phyloP scores from a whole-genome alignment of 208 protist genomes.

The Plasmodiophora brassicae region DNA sequence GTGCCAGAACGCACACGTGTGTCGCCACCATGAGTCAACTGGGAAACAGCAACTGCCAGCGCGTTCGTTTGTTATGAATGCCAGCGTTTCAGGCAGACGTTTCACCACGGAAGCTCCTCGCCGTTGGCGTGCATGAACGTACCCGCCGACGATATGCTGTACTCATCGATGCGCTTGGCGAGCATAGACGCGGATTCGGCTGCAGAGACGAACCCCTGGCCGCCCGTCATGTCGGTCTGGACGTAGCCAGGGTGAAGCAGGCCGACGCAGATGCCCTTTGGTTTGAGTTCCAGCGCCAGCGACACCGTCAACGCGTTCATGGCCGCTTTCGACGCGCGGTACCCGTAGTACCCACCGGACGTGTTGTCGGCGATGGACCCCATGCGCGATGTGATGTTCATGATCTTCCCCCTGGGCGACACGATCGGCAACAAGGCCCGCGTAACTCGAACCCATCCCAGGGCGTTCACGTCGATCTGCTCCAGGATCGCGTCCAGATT shows the following conservation, averaged over 20 bases:
- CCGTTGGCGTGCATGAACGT: no score
- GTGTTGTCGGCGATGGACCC: background rate
- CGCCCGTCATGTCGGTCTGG: background rate
- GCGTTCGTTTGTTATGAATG: no score
- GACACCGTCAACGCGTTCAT: background rate
- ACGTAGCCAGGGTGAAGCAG: background rate
- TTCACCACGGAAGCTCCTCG: no score
- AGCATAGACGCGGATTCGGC: background rate
- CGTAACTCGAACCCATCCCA: background rate
- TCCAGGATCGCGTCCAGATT: background rate
- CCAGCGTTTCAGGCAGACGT: no score
- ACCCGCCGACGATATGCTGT: no score
- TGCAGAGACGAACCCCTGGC: background rate
- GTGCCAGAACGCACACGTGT: no score
- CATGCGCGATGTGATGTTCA: background rate
- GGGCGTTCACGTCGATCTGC: background rate
- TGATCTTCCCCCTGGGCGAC: background rate
- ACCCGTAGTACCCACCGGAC: background rate
- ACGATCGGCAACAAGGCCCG: background rate
- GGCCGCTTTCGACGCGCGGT: slow-evolving; percentile 7
- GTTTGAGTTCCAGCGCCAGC: background rate
- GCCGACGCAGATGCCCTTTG: background rate
- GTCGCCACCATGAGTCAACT: no score
- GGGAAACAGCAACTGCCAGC: no score
- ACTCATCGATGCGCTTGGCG: background rate